Base-by-base conservation (phyloP, 179 eudicot species). In the Patellifolia procumbens region DNA sequence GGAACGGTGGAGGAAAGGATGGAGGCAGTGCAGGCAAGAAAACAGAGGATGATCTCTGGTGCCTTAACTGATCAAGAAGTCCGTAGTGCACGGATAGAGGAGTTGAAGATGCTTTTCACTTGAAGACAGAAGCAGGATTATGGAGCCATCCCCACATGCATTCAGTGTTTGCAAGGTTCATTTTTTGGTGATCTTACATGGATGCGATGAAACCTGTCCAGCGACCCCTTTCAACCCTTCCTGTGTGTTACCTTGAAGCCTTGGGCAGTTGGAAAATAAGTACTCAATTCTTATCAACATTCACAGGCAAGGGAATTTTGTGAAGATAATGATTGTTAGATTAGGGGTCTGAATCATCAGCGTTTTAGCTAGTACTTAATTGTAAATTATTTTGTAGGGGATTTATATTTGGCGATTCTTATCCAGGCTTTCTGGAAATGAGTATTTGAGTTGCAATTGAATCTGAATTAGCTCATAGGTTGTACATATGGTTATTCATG, bases 1-100 rank as follows among this genome's bases (percentile, higher is more conserved):
- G 99, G 96, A 35, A 87, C 97, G 1, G 99, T 95, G 10, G 99
- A 95, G 86, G 96, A 95, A 82, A 89, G 94, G 87, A 95, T 95
- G 99, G 98, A 91, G 82, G 97, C 96, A 60, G 99, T 95, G 56
- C 99, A 95, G 82, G 98, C 98, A 28, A 82, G 99, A 80, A 95
- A 95, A 80, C 99, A 95, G 76, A 86, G 96, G 59, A 71, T 95
- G 91, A 93, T 95, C 60, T 85, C 98, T n/a, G 99, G 99, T 72
- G 98, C 99, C 67, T 86, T 95, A 68, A 93, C 99, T 42, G 98
- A 95, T 82, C 96, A 93, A 81, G 99, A 95, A 87, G 98, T 95
- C 76, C 90, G 98, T 76, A 79, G 89, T 70, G 98, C 99, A 39
- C 92, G 98, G 4, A 76, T 95, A 19, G 99, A 93, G 81, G 98